These are phyloP conservation scores for Pseudogymnoascus sp. DNA, from an alignment of 2,329 filamentous ascomycete species.

Conservation along the genomic window DNA sequence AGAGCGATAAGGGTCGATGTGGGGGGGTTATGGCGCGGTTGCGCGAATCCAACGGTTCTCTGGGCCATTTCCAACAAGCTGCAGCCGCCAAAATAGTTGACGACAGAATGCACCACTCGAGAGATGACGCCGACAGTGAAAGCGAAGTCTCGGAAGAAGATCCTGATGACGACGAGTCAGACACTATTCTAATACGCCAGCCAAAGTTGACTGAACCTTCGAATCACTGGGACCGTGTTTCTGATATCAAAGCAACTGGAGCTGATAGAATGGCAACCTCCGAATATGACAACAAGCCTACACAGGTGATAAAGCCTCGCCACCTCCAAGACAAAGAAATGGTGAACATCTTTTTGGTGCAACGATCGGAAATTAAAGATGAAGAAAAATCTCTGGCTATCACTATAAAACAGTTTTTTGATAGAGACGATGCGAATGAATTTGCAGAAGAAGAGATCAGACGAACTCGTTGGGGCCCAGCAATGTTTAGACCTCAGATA, in stretches of 20 bases:
- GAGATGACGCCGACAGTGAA: not conserved
- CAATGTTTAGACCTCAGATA: not conserved
- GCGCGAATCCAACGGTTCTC: not conserved
- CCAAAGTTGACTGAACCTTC: too few species aligned
- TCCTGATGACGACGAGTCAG: not conserved
- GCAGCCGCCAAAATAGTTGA: not conserved
- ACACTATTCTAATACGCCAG: not conserved
- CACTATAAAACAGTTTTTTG: not conserved
- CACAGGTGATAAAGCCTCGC: not conserved
- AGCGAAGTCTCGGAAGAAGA: not conserved
- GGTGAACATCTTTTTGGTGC: not conserved
- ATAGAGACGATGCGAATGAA: not conserved
- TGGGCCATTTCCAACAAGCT: not conserved
- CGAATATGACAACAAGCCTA: not conserved
- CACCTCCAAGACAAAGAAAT: constrained; percentile 6
- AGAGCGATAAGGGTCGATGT: not conserved
- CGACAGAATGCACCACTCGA: not conserved
- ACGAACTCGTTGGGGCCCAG: not conserved
- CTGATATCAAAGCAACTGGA: not conserved
- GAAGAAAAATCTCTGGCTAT: not conserved
- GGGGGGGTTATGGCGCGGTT: not conserved
- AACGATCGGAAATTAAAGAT: not conserved
- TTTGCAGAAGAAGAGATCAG: not conserved
- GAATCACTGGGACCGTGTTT: too few species aligned
- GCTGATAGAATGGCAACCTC: not conserved